Evolutionary conservation across 148 eudicot species (phyloP), one percentile per base, ranked within the genome.

Genomic region (Pouteria glomerata): DNA sequence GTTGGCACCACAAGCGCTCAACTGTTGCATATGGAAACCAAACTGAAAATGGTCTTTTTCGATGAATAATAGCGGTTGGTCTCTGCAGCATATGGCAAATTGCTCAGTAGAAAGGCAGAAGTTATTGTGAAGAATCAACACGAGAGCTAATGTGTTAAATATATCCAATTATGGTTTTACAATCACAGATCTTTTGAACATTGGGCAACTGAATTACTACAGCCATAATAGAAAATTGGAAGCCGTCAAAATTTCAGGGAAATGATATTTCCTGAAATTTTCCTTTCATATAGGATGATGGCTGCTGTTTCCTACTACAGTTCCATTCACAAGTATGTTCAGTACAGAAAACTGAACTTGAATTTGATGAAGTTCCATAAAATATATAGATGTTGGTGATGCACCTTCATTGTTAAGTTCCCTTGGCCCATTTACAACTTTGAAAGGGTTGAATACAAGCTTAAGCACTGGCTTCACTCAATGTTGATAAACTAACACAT

Each of bases 11-110:
- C 66, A 95, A 71, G 16, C 86, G 96, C 78, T 92, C 94, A 52
- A 95, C 78, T 31, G 89, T 76, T 57, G 96, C 84, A 76, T 95
- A 95, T 10, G 99, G 99, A 78, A 95, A 95, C 97, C 99, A 95
- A 76, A 86, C 87, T 66, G 92, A 90, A 75, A 78, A 84, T 47
- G 90, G 85, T 73, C 78, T 86, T 83, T 95, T 95, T 63, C 99
- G 82, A 68, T 84, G 88, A 73, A 90, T 81, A 26, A 95, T 56
- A 60, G 82, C 94, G 50, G 81, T 80, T 47, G 99, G 97, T 88
- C 85, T 87, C 99, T 95, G 94, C 79, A 86, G 47, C 37, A 66
- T 35, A 29, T 58, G 29, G 26, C 55, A 42, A 59, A 47, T 27
- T 16, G 33, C 56, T 72, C 50, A 70, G 33, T 24, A 24, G 27